Percentiles rank a stretch among this genome's conserved stretches.
These are phyloP conservation scores for Mrakia frigida DNA, from an alignment of 768 basidiomycete genomes.

Conservation along the genomic window DNA sequence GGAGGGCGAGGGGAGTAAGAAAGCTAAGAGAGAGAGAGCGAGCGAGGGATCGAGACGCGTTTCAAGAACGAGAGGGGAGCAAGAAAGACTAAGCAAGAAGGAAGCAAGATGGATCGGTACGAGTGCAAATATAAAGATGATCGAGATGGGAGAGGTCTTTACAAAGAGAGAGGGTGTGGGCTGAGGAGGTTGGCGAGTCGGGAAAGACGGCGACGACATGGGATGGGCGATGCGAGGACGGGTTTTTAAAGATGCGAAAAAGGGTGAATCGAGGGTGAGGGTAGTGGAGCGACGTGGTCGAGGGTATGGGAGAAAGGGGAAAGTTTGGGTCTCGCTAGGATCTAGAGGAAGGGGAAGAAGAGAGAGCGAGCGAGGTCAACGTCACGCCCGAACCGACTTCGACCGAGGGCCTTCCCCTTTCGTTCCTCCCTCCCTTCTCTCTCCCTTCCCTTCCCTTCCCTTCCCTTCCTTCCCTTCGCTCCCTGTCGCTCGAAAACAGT, in stretches of 20 bases:
- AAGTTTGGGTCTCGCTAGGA: background rate
- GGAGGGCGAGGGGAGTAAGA: background rate
- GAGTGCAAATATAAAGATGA: too few species aligned
- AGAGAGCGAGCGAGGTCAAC: background rate
- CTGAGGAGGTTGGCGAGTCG: background rate
- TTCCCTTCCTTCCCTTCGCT: too few species aligned
- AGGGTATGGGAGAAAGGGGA: background rate
- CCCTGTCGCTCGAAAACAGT: too few species aligned
- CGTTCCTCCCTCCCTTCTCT: background rate
- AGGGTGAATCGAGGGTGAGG: background rate
- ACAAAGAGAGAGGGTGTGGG: background rate
- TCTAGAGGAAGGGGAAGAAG: background rate
- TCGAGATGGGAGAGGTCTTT: background rate
- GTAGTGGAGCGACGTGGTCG: background rate
- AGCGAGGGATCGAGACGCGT: background rate
- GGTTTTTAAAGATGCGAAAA: background rate
- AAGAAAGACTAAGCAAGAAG: background rate
- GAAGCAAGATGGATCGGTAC: too few species aligned
- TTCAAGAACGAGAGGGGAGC: background rate
- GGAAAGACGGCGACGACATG: too few species aligned
- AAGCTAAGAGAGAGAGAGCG: background rate
- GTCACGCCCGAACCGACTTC: background rate
- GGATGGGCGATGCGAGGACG: background rate
- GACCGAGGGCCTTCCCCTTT: too few species aligned
- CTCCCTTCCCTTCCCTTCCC: background rate